These are phyloP conservation scores for Xylaria intraflava DNA, from an alignment of 495 filamentous ascomycete genomes.

Conservation along the genomic window DNA sequence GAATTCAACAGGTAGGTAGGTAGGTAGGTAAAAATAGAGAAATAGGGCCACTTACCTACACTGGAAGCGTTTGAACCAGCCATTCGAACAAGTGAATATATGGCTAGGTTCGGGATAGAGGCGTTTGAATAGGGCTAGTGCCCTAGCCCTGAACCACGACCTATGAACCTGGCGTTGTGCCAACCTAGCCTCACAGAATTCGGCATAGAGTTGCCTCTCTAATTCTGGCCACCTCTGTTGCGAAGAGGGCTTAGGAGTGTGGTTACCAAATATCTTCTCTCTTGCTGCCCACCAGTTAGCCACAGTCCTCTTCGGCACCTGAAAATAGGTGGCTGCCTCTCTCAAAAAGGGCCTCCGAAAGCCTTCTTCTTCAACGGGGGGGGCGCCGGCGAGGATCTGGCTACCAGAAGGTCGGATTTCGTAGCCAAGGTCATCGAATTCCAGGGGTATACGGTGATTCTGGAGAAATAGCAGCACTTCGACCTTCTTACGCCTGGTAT, in stretches of 20 bases:
- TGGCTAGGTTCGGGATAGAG: not conserved
- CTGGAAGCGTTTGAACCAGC: not conserved
- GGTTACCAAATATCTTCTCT: not conserved
- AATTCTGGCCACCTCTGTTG: not conserved
- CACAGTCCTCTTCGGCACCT: not conserved
- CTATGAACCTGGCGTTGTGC: not conserved
- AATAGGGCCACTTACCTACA: no score
- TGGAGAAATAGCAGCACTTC: slow-evolving; percentile 6
- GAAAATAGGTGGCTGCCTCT: not conserved
- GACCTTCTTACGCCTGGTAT: slow-evolving; percentile 6
- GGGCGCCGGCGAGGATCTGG: not conserved
- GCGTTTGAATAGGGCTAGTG: not conserved
- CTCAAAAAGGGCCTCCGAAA: not conserved
- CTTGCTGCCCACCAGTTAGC: not conserved
- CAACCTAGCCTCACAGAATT: not conserved
- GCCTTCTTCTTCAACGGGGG: not conserved
- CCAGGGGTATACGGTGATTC: not conserved
- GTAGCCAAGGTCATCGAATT: no score
- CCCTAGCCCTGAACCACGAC: not conserved
- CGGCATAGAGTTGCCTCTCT: not conserved
- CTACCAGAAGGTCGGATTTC: no score
- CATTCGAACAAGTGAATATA: not conserved
- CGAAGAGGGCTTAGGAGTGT: not conserved
- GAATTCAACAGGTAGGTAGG: no score
- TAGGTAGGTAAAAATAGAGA: no score